A percentile compares a stretch with the other conserved stretches of the same genome.
phyloP scores from a whole-genome alignment of 1,284 basidiomycete genomes.

The Pseudozyma tsukubaensis region DNA sequence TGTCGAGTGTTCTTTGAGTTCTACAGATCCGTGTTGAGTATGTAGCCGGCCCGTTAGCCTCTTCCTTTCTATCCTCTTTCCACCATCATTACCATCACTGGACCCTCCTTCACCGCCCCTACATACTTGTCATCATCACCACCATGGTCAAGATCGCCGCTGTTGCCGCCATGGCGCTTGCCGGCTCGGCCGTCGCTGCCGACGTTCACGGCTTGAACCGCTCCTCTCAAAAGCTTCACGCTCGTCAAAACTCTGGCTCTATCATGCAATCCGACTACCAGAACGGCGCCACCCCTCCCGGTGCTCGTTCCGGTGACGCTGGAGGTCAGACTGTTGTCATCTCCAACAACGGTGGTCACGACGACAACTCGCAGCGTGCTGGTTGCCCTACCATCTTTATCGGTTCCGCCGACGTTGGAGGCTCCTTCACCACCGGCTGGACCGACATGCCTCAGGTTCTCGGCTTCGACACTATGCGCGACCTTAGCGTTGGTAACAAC shows the following conservation, averaged over 20 bases:
- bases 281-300: slow-evolving; percentile 57
- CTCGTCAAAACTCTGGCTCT: slow-evolving; percentile 44
- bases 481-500: slow-evolving; percentile 39
- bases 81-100: not conserved
- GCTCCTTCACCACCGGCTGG: slow-evolving; percentile 54
- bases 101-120: not conserved
- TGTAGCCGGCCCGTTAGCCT: no score
- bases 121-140: slow-evolving; percentile 6
- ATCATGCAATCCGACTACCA: slow-evolving; percentile 52
- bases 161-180: slow-evolving; percentile 27
- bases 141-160: slow-evolving; percentile 32
- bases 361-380: slow-evolving; percentile 56
- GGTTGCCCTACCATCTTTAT: slow-evolving; percentile 62
- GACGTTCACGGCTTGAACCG: slow-evolving; percentile 12
- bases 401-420: slow-evolving; percentile 55
- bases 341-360: slow-evolving; percentile 47
- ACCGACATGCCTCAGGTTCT: slow-evolving; percentile 57
- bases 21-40: no score
- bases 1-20: no score
- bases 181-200: slow-evolving; percentile 26
- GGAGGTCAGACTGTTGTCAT: slow-evolving; percentile 59
- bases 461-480: slow-evolving; percentile 61
- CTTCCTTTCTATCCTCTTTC: not conserved
- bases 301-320: slow-evolving; percentile 48
- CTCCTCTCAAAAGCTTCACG: slow-evolving; percentile 11